Base-by-base conservation (phyloP, 2,329 filamentous ascomycete genomes). In the Mycosphaerella sp. region DNA sequence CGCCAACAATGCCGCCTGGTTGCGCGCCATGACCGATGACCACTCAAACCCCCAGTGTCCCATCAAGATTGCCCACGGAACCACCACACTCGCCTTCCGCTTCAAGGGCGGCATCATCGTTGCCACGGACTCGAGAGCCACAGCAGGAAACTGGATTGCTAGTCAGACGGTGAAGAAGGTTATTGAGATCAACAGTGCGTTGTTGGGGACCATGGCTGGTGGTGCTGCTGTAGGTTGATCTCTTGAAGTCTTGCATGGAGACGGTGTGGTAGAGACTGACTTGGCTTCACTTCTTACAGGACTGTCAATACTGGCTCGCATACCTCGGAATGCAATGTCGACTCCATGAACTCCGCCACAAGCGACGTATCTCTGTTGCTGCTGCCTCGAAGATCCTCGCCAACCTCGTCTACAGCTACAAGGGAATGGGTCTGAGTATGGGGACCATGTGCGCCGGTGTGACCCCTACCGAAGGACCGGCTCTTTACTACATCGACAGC, bases 111-210 rank as follows among this genome's bases (percentile, higher is more conserved):
- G 93, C 69, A 97, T 98, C 74, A 94, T 98, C 68, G 91, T 98
- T 46, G 91, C 91, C 49, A 98, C 93, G 53, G 93, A 98, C 75
- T 98, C 93, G 54, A 84, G 93, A 75, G 93, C 93, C 54, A 95
- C 93, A 42, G 91, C 93, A 27, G 93, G 93, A 66, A 94, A 93
- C 81, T 98, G 93, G 93, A 98, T 98, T 73, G 93, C 93, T 61
- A 95, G 88, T 75, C 93, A 98, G 79, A 98, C 93, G 48, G 93
- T 98, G 68, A 98, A 98, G 84, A 98, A 98, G 80, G 93, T 98
- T 63, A 97, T 98, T 68, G 89, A 95, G 79, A 95, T 95, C 79
- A 95, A 95, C 78, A 88, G 79, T 73, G 86, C 85, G 72, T 79
- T 98, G 73, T 75, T 98, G 66, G 93, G 93, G 60, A 98, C 93